phyloP scores from a whole-genome alignment of 129 eudicot genomes.

The Flaveria brownii region DNA sequence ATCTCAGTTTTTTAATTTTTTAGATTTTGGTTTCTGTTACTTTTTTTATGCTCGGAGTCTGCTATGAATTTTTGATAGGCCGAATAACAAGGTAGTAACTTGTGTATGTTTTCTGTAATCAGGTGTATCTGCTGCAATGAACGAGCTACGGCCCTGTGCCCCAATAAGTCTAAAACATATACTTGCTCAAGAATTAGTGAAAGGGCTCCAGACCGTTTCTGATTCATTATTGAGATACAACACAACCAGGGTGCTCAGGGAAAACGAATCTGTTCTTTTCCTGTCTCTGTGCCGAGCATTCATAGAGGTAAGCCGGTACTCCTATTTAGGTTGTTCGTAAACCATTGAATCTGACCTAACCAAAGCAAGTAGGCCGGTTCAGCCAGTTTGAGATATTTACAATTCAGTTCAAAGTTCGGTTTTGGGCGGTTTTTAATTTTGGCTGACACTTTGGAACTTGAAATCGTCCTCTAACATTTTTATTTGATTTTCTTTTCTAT shows the following conservation, averaged over 20 bases:
- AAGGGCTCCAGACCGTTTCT: slow-evolving; percentile 75
- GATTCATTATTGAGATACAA: slow-evolving; percentile 80
- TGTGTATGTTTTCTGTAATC: slow-evolving; percentile 18
- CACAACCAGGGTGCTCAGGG: slow-evolving; percentile 81
- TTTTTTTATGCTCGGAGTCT: slow-evolving; percentile 1
- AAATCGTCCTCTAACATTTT: too few species aligned
- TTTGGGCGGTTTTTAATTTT: too few species aligned
- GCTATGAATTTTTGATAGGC: slow-evolving; percentile 9
- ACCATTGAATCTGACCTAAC: background rate
- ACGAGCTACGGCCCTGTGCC: slow-evolving; percentile 94
- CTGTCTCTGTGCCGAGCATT: slow-evolving; percentile 86
- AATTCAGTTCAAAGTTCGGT: background rate
- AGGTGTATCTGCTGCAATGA: slow-evolving; percentile 98
- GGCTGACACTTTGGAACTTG: background rate
- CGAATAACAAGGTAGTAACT: background rate
- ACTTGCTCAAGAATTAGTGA: slow-evolving; percentile 86
- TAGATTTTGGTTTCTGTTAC: background rate
- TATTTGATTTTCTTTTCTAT: too few species aligned
- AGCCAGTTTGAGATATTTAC: background rate
- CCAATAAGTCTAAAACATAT: slow-evolving; percentile 84
- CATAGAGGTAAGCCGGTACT: slow-evolving; percentile 55
- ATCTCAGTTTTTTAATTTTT: background rate
- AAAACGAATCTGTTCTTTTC: slow-evolving; percentile 80
- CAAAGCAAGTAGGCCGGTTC: background rate
- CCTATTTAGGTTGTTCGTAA: background rate